Percentiles rank a stretch among this genome's conserved stretches.
phyloP scores from a whole-genome alignment of 345 rosid genomes.

The Citrus medica region DNA sequence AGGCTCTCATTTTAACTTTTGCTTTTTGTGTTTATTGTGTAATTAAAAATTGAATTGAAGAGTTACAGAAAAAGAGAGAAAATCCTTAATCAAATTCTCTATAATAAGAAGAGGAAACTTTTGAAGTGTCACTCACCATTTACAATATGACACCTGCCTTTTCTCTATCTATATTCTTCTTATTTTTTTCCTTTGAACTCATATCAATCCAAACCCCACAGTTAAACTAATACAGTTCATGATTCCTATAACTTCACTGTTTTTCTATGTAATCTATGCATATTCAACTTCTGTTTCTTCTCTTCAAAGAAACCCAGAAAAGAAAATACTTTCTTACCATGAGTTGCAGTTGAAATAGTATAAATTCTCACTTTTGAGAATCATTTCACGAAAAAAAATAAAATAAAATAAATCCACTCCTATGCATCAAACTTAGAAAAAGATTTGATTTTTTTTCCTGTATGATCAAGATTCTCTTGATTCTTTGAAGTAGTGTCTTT shows the following conservation, averaged over 20 bases:
- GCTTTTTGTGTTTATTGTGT: not conserved
- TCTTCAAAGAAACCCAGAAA: not conserved
- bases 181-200: not conserved
- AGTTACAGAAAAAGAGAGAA: not conserved
- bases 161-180: slow-evolving; percentile 2
- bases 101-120: not conserved
- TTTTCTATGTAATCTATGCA: not conserved
- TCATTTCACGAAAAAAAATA: not conserved
- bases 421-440: not conserved
- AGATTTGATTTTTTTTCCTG: slow-evolving; percentile 19
- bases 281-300: not conserved
- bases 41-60: not conserved
- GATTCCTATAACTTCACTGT: not conserved
- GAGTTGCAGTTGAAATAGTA: not conserved
- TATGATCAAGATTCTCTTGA: slow-evolving; percentile 30
- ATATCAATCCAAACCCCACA: not conserved
- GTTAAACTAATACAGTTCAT: not conserved
- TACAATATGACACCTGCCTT: slow-evolving; percentile 11
- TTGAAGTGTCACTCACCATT: not conserved
- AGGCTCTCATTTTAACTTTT: not conserved
- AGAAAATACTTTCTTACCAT: not conserved
- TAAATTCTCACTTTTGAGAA: slow-evolving; percentile 15
- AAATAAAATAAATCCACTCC: not conserved
- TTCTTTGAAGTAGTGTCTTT: slow-evolving; percentile 24
- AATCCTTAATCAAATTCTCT: not conserved